Evolutionary conservation across 306 rosid species (phyloP), one percentile per base, ranked within the genome.

Genomic region (Oxytropis ochrocephala): DNA sequence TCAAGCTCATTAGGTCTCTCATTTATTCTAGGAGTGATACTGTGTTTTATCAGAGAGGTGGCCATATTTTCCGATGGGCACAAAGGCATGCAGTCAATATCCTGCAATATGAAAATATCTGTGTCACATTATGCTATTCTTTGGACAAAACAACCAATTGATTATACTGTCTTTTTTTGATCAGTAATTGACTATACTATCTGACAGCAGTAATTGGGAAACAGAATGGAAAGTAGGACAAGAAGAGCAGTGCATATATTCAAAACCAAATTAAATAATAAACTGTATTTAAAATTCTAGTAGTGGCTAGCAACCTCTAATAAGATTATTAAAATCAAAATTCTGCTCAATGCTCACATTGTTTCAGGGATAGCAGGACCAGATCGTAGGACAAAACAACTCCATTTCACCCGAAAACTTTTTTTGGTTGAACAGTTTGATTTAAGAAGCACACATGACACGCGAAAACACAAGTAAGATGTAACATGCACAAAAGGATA

Each of bases 41-140:
- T 78, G 53, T 73, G 85, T 83, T 83, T 86, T 50, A 63, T 58
- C 49, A 87, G 75, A 79, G 88, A 85, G 27, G 82, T 88, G 53
- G 97, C 88, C 81, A 91, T 64, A 79, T 78, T 94, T 75, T 94
- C 97, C 57, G 73, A 53, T 48, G 95, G 95, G 84, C 85, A 80
- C 75, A 81, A 60, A 74, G 98, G 98, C 97, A 90, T 91, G 85
- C 99, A 94, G 67, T 94, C 91, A 70, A 88, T 81, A 86, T 94
- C 99, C 99, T 94, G 95, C 48, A 58, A 82, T 39, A 49, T 32
- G 18, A 59, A 65, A 58, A 76, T 18, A 49, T n/a, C 12, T 43
- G 32, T 27, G 75, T 65, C 65, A 74, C 52, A 74, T 67, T n/a
- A 50, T 69, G 54, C 68, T 47, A 77, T 67, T 55, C 29, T 32